These are phyloP conservation scores for Rhizopogon rudus DNA, from an alignment of 768 basidiomycete genomes.

Conservation along the genomic window DNA sequence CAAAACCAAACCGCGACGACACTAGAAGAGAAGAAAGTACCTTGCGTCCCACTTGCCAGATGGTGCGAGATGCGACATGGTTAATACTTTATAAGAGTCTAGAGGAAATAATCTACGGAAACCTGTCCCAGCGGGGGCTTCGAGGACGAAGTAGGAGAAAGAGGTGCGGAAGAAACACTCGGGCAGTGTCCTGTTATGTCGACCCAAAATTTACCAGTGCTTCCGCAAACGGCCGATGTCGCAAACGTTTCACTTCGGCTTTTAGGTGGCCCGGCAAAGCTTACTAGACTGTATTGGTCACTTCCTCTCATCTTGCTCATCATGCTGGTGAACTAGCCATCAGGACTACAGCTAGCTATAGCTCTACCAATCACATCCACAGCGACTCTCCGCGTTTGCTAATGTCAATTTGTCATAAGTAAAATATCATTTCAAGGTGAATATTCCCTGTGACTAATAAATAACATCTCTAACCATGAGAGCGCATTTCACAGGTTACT, in stretches of 20 bases:
- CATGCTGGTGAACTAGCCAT: neutral
- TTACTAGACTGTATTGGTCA: neutral
- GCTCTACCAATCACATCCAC: too few species aligned
- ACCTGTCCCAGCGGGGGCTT: neutral
- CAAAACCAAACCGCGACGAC: neutral
- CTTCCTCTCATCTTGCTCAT: neutral
- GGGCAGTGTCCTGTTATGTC: neutral
- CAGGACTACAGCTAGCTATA: neutral
- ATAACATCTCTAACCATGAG: neutral
- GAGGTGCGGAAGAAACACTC: too few species aligned
- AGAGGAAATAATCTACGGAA: neutral
- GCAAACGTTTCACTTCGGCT: neutral
- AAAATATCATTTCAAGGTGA: neutral
- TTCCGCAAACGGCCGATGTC: too few species aligned
- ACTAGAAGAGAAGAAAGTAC: constrained; percentile 28
- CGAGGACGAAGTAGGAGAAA: neutral
- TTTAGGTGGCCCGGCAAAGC: neutral
- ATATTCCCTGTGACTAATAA: neutral
- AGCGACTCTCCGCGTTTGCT: neutral
- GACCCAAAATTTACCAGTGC: neutral
- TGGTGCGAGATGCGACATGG: constrained; percentile 47
- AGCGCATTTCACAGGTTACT: neutral
- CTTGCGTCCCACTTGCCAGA: constrained; percentile 73
- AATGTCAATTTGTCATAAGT: neutral
- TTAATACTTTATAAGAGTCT: constrained; percentile 19